A percentile compares a stretch with the other conserved stretches of the same genome.
Conservation (phyloP, 2,329 filamentous ascomycete species). For the Neurospora crassa region DNA sequence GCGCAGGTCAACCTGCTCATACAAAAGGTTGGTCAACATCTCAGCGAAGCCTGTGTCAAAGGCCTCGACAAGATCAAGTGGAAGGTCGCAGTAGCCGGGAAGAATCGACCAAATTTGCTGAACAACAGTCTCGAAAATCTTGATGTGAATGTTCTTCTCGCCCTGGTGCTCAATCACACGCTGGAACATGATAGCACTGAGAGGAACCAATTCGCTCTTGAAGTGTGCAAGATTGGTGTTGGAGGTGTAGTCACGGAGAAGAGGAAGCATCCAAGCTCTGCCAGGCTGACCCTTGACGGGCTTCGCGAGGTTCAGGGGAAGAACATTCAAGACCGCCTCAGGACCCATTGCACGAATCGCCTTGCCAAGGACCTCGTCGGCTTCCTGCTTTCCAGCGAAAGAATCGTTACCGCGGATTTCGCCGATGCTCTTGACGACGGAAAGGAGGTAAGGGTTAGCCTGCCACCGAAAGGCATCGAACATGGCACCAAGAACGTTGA, state of each 20-base stretch:
- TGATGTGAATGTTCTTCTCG: constrained; percentile 90
- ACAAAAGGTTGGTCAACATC: constrained; percentile 81
- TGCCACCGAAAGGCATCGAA: constrained; percentile 83
- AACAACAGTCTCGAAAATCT: constrained; percentile 94
- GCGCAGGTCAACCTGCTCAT: constrained; percentile 81
- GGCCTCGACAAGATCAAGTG: constrained; percentile 63
- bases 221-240: constrained; percentile 87
- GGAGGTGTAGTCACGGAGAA: constrained; percentile 79
- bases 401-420: constrained; percentile 81
- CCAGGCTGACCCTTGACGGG: constrained; percentile 71
- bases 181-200: constrained; percentile 87
- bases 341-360: constrained; percentile 88
- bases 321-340: constrained; percentile 66
- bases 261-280: constrained; percentile 87
- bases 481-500: constrained; percentile 77
- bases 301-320: constrained; percentile 78
- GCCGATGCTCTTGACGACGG: constrained; percentile 69
- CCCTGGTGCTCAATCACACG: constrained; percentile 70
- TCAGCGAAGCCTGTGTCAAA: constrained; percentile 89
- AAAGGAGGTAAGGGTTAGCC: constrained; percentile 66
- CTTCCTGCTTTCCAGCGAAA: constrained; percentile 90
- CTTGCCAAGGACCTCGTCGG: constrained; percentile 79
- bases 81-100: constrained; percentile 90
- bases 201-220: constrained; percentile 71
- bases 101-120: constrained; percentile 92